Evolutionary conservation across 495 filamentous ascomycete genomes (phyloP).

Genomic region (Clavariopsis aquatica): DNA sequence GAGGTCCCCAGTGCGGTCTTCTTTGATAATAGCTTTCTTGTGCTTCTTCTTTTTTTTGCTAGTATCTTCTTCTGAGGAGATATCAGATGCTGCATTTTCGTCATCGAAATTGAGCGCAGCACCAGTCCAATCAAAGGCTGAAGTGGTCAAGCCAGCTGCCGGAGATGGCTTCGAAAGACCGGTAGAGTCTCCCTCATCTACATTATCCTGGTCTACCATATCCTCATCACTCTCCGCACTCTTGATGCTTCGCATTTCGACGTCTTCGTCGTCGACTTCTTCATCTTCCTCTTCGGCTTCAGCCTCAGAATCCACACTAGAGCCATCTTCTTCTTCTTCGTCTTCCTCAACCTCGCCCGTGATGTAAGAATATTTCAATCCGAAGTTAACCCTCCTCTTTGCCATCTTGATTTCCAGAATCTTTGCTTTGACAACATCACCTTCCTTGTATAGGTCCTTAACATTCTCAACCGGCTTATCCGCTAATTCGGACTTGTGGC

Average conservation of each 20-base stretch:
- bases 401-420: slow-evolving; percentile 73
- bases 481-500: slow-evolving; percentile 87
- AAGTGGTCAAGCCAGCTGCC: slow-evolving; percentile 64
- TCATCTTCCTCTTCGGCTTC: slow-evolving; percentile 31
- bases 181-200: slow-evolving; percentile 41
- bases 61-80: slow-evolving; percentile 53
- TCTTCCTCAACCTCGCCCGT: slow-evolving; percentile 60
- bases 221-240: slow-evolving; percentile 42
- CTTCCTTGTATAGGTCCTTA: slow-evolving; percentile 78
- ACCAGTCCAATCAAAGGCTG: slow-evolving; percentile 87
- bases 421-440: slow-evolving; percentile 88
- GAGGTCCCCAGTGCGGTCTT: slow-evolving; percentile 85
- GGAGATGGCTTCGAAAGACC: not conserved
- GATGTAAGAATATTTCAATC: slow-evolving; percentile 91
- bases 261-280: slow-evolving; percentile 47
- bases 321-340: slow-evolving; percentile 49
- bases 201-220: slow-evolving; percentile 48
- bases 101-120: slow-evolving; percentile 55
- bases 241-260: slow-evolving; percentile 48
- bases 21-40: slow-evolving; percentile 74
- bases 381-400: slow-evolving; percentile 77
- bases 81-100: slow-evolving; percentile 51
- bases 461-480: slow-evolving; percentile 77
- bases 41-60: slow-evolving; percentile 76
- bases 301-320: slow-evolving; percentile 29